Percentiles rank a stretch among this genome's conserved stretches.
Evolutionary conservation across 2,329 filamentous ascomycete species (phyloP).

Genomic region (Alternaria gaisen): DNA sequence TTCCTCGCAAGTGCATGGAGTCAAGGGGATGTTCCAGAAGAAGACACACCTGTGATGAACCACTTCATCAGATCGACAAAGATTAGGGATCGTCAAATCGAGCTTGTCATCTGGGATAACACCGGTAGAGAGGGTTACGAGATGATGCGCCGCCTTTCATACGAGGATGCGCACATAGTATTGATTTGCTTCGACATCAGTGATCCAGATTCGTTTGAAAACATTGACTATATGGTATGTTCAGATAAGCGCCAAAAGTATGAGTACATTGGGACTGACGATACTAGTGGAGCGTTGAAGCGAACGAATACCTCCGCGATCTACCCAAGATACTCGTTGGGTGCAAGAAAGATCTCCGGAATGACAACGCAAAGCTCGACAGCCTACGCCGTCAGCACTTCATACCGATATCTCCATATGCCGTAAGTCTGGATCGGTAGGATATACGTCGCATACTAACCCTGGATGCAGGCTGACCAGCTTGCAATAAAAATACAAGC

Average conservation of each 20-base stretch:
- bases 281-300: conserved; percentile 23
- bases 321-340: conserved; percentile 28
- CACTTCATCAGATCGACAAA: not conserved
- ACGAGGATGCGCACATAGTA: conserved; percentile 15
- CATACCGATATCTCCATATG: not conserved
- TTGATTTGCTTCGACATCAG: conserved; percentile 29
- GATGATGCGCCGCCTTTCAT: conserved; percentile 7
- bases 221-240: conserved; percentile 19
- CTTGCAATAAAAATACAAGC: conserved; percentile 22
- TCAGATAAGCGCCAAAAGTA: not conserved
- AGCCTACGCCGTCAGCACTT: not conserved
- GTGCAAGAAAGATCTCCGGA: conserved; percentile 23
- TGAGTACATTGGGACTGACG: not conserved
- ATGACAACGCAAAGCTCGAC: not conserved
- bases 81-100: conserved; percentile 8
- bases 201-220: conserved; percentile 17
- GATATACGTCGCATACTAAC: not conserved
- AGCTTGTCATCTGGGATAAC: conserved; percentile 17
- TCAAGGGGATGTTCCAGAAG: not conserved
- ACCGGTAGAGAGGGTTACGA: conserved; percentile 3
- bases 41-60: not conserved
- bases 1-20: conserved; percentile 15
- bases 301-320: conserved; percentile 13
- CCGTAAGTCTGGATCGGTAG: not conserved
- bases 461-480: conserved; percentile 16